phyloP scores from a whole-genome alignment of 1,139 yeast species.

The Candida sanyaensis region DNA sequence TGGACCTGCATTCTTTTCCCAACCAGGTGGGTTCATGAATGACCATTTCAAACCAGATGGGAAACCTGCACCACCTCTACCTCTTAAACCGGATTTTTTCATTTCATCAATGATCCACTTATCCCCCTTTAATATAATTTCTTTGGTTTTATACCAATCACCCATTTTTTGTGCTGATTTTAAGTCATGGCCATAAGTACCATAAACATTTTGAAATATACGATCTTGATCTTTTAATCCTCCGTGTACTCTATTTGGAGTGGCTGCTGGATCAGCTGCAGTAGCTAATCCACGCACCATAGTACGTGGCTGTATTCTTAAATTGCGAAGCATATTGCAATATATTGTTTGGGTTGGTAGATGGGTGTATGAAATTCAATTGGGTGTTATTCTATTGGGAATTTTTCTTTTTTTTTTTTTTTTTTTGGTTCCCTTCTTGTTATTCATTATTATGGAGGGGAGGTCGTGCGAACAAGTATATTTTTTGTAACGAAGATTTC shows the following conservation, averaged over 20 bases:
- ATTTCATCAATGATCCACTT: constrained; percentile 86
- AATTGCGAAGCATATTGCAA: constrained; percentile 23
- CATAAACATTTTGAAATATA: constrained; percentile 80
- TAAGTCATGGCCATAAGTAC: constrained; percentile 71
- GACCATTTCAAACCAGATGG: constrained; percentile 92
- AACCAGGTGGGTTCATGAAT: constrained; percentile 92
- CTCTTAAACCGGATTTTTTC: constrained; percentile 82
- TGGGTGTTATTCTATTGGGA: constrained; percentile 7
- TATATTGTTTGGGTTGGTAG: background rate
- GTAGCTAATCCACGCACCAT: constrained; percentile 42
- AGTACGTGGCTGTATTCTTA: constrained; percentile 15
- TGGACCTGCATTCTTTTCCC: constrained; percentile 87
- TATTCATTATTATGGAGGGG: constrained; percentile 3
- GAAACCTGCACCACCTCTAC: constrained; percentile 93
- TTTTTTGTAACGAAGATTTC: constrained; percentile 23
- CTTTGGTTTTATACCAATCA: constrained; percentile 90
- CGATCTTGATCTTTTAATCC: constrained; percentile 82
- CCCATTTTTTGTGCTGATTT: constrained; percentile 78
- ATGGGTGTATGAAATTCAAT: background rate
- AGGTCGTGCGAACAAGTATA: background rate
- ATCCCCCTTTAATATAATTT: constrained; percentile 77
- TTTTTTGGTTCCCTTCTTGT: constrained; percentile 11
- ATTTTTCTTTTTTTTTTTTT: background rate
- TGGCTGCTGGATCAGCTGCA: constrained; percentile 47
- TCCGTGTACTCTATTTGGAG: constrained; percentile 66